A percentile compares a stretch with the other conserved stretches of the same genome.
These are phyloP conservation scores for Neurospora sp. DNA, from an alignment of 495 filamentous ascomycete genomes.

Conservation along the genomic window DNA sequence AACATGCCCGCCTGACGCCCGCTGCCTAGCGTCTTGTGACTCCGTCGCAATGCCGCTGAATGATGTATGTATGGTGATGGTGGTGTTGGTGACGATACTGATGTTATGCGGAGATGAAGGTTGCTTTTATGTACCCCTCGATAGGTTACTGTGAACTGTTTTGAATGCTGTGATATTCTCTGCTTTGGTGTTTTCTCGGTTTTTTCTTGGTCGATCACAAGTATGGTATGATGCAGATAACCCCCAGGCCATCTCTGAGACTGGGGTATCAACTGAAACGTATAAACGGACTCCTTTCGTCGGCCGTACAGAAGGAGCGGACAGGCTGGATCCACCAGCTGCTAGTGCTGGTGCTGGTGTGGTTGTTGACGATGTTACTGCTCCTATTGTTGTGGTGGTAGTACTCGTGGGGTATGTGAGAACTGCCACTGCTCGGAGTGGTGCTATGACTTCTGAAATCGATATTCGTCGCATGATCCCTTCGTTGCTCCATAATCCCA, in stretches of 20 bases:
- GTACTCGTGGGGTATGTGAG: neutral
- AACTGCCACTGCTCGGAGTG: neutral
- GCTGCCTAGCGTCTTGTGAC: neutral
- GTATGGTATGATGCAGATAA: neutral
- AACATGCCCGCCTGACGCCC: neutral
- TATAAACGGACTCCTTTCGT: neutral
- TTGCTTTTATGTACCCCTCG: neutral
- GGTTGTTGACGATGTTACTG: neutral
- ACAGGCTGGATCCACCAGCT: neutral
- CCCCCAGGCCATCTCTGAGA: neutral
- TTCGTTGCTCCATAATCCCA: constrained; percentile 12
- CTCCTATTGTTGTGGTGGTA: neutral
- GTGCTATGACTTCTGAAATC: neutral
- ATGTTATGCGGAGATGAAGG: neutral
- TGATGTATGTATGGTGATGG: neutral
- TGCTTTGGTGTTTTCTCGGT: neutral
- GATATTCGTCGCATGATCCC: neutral
- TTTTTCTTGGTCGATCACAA: neutral
- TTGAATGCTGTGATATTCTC: neutral
- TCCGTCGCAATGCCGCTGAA: neutral
- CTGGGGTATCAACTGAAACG: neutral
- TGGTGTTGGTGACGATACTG: neutral
- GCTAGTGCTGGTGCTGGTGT: neutral
- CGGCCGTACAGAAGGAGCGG: neutral
- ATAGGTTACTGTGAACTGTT: neutral